Conservation (phyloP, 352 stramenopile species). For the Globisporangium spinosum region DNA sequence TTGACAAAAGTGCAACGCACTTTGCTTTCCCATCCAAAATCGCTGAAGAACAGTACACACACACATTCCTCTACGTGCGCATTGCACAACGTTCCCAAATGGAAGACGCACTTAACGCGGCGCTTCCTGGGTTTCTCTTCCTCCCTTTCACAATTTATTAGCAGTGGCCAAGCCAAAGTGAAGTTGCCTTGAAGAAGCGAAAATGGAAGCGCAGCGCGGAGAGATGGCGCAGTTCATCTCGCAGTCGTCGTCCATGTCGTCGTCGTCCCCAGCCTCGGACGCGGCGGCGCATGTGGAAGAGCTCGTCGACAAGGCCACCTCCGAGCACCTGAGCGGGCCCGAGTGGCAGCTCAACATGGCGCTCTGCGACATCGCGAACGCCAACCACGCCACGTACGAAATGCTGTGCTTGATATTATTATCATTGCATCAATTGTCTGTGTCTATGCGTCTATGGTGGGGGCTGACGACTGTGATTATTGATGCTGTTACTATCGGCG, state of each 20-base stretch:
- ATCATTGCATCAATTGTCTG: background rate
- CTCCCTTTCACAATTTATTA: background rate
- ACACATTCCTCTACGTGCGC: no score
- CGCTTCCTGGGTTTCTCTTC: background rate
- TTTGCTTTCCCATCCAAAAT: background rate
- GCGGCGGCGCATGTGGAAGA: slow-evolving; percentile 30
- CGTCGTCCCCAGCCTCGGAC: background rate
- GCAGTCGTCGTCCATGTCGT: slow-evolving; percentile 9
- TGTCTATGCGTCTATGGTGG: background rate
- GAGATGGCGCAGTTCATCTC: slow-evolving; percentile 3
- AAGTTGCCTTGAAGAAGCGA: background rate
- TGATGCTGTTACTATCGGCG: background rate
- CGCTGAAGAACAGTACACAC: no score
- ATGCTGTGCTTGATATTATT: background rate
- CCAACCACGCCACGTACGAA: slow-evolving; percentile 39
- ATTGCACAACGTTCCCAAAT: background rate
- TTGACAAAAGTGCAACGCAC: background rate
- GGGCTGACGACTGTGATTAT: background rate
- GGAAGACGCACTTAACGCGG: background rate
- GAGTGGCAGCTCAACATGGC: slow-evolving; percentile 77
- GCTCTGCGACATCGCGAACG: slow-evolving; percentile 66
- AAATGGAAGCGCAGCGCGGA: slow-evolving; percentile 1
- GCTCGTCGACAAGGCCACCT: slow-evolving; percentile 59
- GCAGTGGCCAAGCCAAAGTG: background rate
- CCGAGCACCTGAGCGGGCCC: slow-evolving; percentile 36